Evolutionary conservation across 306 rosid species (phyloP), one percentile per base, ranked within the genome.

Genomic region (Carpinus viminea): DNA sequence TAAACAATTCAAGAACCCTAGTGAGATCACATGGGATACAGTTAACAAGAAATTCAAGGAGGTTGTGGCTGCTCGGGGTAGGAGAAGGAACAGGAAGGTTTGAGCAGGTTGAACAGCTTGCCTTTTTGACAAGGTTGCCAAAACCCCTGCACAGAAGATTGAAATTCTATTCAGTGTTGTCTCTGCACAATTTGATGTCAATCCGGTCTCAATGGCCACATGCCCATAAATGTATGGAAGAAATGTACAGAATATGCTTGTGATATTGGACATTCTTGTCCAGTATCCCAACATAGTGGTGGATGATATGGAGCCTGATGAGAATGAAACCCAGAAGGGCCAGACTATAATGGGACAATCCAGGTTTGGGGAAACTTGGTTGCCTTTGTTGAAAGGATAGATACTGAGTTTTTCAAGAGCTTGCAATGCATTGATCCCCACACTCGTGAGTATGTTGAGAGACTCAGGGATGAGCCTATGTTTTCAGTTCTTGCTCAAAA

Each of bases 371-470:
- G 99, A 20, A 93, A 96, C 78, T 79, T 96, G 78, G 98, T 88
- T 59, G 98, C 99, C 59, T 96, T 93, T 78, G 74, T 96, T 68
- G 98, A 96, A 79, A 89, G 77, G 86, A 78, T 96, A 24, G 96
- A 96, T 83, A 45, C 89, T 4, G 98, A 96, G 82, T 91, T 91
- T 85, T 96, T 96, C 74, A 96, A 93, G 87, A 93, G 99, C 87
- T 71, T 96, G 91, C 99, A 96, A 76, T 91, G 98, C 87, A 96
- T 91, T 68, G 98, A 93, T 80, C 99, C 99, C 11, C 98, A 96
- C 76, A 93, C 99, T 12, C 98, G 95, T 21, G 99, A 96, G 73
- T 96, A 96, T 87, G 97, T 96, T 56, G 96, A 93, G 84, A 93
- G 99, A 75, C 97, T 96, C 43, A 83, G 91, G 82, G 99, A 96